A percentile compares a stretch with the other conserved stretches of the same genome.
phyloP scores from a whole-genome alignment of 805 yeast genomes.

The Zygoascus ofunaensis region DNA sequence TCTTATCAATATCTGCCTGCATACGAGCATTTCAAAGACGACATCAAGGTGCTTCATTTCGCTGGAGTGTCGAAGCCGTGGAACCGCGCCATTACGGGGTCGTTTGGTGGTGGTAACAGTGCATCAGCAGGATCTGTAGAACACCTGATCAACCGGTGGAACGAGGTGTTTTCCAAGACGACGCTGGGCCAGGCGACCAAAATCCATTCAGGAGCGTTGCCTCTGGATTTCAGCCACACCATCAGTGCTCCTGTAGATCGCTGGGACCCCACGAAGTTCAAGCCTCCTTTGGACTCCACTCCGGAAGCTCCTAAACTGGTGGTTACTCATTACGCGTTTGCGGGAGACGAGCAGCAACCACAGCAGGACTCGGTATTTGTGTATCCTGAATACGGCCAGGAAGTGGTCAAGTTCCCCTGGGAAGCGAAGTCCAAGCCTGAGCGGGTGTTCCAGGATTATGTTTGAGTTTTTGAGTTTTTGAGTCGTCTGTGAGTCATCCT shows the following conservation, averaged over 20 bases:
- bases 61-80: constrained; percentile 34
- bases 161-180: constrained; percentile 9
- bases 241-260: constrained; percentile 13
- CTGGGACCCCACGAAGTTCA: constrained; percentile 23
- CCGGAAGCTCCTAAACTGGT: constrained; percentile 21
- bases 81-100: constrained; percentile 11
- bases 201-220: not conserved
- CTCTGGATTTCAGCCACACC: not conserved
- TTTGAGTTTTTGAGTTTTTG: not conserved
- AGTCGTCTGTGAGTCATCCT: not conserved
- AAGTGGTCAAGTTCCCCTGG: constrained; percentile 8
- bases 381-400: constrained; percentile 13
- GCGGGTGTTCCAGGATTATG: constrained; percentile 11
- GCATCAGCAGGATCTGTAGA: constrained; percentile 4
- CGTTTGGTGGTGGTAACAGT: constrained; percentile 5
- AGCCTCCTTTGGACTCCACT: constrained; percentile 18
- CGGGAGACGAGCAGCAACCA: not conserved
- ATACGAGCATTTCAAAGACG: constrained; percentile 39
- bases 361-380: constrained; percentile 1
- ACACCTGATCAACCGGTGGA: constrained; percentile 16
- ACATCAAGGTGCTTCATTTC: constrained; percentile 34
- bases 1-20: constrained; percentile 71
- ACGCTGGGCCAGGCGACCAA: not conserved
- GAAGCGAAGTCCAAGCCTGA: constrained; percentile 8
- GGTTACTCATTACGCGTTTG: constrained; percentile 8